Evolutionary conservation across 345 rosid species (phyloP).

Genomic region (Corchorus olitorius): DNA sequence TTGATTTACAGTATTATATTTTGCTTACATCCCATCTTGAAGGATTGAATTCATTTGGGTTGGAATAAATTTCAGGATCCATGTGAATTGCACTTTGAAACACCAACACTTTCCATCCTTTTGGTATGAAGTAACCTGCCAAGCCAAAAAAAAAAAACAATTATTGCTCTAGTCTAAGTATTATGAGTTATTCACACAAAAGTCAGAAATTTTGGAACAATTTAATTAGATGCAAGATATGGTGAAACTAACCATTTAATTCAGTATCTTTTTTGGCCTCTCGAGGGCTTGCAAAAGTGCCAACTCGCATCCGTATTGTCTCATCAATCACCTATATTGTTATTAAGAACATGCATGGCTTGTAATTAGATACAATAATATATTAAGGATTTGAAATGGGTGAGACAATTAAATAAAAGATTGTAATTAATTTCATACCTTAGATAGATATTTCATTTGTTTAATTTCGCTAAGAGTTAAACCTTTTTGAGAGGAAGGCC

Average conservation of each 20-base stretch:
- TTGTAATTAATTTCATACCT: constrained; percentile 21
- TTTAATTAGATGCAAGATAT: too few species aligned
- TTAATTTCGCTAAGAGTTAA: constrained; percentile 36
- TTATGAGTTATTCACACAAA: too few species aligned
- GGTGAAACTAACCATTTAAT: constrained; percentile 29
- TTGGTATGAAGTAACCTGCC: neutral
- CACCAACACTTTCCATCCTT: constrained; percentile 11
- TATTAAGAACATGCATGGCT: neutral
- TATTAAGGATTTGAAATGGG: too few species aligned
- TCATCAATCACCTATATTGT: neutral
- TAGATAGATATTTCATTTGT: constrained; percentile 43
- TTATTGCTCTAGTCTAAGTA: too few species aligned
- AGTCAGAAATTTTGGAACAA: too few species aligned
- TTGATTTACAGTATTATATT: neutral
- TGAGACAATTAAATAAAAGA: neutral
- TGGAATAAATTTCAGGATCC: constrained; percentile 36
- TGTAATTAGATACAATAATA: too few species aligned
- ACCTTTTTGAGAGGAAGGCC: constrained; percentile 28
- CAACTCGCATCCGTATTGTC: constrained; percentile 11
- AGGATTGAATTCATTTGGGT: constrained; percentile 44
- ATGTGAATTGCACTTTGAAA: constrained; percentile 8
- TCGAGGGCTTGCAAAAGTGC: constrained; percentile 29
- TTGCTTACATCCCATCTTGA: constrained; percentile 51
- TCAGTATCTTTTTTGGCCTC: constrained; percentile 34
- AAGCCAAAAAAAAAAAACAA: neutral